These are phyloP conservation scores for Quillaja saponaria DNA, from an alignment of 306 rosid species.

Conservation along the genomic window DNA sequence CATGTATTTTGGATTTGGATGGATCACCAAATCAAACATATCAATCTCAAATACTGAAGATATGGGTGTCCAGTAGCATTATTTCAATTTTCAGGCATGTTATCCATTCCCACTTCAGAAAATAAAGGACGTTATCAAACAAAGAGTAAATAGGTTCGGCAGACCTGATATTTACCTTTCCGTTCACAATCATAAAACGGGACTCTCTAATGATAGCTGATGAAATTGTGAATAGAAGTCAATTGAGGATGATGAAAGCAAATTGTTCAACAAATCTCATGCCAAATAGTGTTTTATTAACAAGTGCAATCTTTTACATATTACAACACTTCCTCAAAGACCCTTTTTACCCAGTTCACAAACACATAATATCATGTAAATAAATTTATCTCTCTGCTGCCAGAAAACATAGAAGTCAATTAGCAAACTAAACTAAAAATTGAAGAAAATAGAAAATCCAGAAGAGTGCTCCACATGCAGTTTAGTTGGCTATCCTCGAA, in stretches of 20 bases:
- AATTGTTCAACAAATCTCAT: conserved; percentile 17
- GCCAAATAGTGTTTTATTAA: conserved; percentile 21
- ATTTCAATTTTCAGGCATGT: too few relatives aligned
- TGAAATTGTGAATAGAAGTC: conserved; percentile 24
- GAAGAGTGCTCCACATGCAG: conserved; percentile 15
- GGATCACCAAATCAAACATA: too few relatives aligned
- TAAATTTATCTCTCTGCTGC: conserved; percentile 16
- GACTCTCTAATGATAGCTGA: too few relatives aligned
- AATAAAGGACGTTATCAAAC: too few relatives aligned
- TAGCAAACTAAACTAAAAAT: conserved; percentile 12
- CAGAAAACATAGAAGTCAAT: conserved; percentile 20
- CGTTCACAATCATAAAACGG: too few relatives aligned
- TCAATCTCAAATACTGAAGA: too few relatives aligned
- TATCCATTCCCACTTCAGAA: too few relatives aligned
- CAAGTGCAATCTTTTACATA: conserved; percentile 26
- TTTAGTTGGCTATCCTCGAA: conserved; percentile 53
- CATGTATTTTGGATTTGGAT: too few relatives aligned
- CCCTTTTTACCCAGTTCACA: conserved; percentile 17
- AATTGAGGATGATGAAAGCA: conserved; percentile 3
- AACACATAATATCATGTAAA: conserved; percentile 17
- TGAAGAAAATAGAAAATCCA: conserved; percentile 6
- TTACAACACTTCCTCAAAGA: conserved; percentile 23
- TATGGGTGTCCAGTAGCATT: too few relatives aligned
- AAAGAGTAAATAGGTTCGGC: too few relatives aligned
- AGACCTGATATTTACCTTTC: too few relatives aligned